phyloP scores from a whole-genome alignment of 305 asterid genomes.

The Solanum aculeatissimum region DNA sequence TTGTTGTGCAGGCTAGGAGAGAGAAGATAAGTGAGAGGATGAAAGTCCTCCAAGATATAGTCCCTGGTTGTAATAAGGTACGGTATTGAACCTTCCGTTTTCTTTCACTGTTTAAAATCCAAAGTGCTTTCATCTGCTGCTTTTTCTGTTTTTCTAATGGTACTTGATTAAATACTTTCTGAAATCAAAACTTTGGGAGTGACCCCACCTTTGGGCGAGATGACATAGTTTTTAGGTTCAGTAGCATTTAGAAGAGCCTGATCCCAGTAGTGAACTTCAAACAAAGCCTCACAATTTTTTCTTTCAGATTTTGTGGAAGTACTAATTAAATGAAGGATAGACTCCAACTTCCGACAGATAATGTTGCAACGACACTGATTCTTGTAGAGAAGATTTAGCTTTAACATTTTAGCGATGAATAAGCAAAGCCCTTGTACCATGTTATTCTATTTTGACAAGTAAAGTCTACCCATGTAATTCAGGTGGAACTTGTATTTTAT shows the following conservation, averaged over 20 bases:
- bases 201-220: not conserved
- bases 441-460: not conserved
- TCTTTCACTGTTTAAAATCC: not conserved
- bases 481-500: not conserved
- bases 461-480: not conserved
- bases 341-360: not conserved
- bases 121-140: not conserved
- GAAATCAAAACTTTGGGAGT: not conserved
- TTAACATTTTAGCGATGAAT: not conserved
- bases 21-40: conserved; percentile 93
- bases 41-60: conserved; percentile 93
- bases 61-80: conserved; percentile 97
- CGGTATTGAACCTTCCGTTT: not conserved
- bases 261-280: not conserved
- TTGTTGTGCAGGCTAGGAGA: conserved; percentile 73
- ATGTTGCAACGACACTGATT: not conserved
- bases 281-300: not conserved
- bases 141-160: not conserved
- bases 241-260: not conserved
- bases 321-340: not conserved
- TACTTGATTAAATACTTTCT: not conserved
- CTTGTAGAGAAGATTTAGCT: not conserved
- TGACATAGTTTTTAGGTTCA: not conserved
- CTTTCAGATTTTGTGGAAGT: not conserved
- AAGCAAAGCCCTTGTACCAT: not conserved